Conservation (phyloP, 768 basidiomycete genomes). For the Pisolithus albus region DNA sequence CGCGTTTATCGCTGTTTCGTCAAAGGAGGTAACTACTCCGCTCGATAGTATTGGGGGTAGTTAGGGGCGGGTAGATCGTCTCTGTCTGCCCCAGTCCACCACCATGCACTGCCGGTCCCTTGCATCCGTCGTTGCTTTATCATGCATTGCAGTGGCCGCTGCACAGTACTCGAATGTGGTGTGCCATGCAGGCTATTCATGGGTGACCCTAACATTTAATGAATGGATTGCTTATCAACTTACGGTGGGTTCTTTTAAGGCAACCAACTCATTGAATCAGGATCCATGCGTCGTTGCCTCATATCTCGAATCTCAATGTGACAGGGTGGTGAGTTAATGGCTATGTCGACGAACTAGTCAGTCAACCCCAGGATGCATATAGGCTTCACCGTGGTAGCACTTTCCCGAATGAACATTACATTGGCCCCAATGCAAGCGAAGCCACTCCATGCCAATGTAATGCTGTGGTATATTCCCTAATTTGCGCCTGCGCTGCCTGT, state of each 20-base stretch:
- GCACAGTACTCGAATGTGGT: not conserved
- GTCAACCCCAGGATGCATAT: not conserved
- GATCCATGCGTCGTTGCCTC: slow-evolving; percentile 41
- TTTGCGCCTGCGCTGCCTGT: slow-evolving; percentile 31
- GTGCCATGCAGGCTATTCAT: not conserved
- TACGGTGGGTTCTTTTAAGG: not conserved
- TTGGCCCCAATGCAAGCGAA: slow-evolving; percentile 29
- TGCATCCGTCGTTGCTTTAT: not conserved
- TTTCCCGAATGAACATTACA: slow-evolving; percentile 30
- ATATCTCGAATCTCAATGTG: slow-evolving; percentile 21
- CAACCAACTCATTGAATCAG: slow-evolving; percentile 14
- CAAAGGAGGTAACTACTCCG: too few relatives aligned
- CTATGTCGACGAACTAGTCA: not conserved
- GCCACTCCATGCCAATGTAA: slow-evolving; percentile 31
- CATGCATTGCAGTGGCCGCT: not conserved
- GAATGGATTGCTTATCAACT: not conserved
- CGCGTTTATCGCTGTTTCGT: too few relatives aligned
- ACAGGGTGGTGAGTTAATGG: not conserved
- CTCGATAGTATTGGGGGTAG: too few relatives aligned
- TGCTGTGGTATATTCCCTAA: slow-evolving; percentile 27
- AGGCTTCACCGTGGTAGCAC: slow-evolving; percentile 5
- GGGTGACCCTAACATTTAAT: not conserved
- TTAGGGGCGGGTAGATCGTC: too few relatives aligned
- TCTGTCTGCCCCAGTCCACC: not conserved
- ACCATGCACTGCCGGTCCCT: not conserved